These are phyloP conservation scores for Rutstroemia sp. DNA, from an alignment of 2,329 filamentous ascomycete species.

Conservation along the genomic window DNA sequence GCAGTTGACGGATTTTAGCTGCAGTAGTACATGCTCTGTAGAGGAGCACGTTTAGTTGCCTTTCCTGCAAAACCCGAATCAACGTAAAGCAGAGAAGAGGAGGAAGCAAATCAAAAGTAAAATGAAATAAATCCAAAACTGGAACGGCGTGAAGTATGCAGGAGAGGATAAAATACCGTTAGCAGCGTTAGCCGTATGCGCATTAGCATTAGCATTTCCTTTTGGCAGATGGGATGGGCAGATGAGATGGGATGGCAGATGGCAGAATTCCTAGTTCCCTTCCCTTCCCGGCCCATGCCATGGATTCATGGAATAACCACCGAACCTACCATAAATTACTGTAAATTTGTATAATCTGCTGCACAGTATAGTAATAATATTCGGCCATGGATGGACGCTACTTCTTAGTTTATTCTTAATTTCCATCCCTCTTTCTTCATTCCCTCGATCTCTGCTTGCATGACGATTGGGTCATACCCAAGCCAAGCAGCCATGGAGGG, in stretches of 20 bases:
- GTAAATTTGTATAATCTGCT: no score
- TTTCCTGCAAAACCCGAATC: neutral
- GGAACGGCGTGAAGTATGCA: neutral
- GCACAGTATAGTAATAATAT: no score
- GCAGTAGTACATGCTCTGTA: neutral
- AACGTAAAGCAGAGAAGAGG: neutral
- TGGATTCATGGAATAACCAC: no score
- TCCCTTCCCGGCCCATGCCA: no score
- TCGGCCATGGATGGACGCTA: neutral
- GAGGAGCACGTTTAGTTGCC: neutral
- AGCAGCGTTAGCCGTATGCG: neutral
- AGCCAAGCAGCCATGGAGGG: neutral
- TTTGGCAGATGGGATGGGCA: neutral
- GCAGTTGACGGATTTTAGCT: neutral
- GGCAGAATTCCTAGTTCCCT: neutral
- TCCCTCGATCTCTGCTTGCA: no score
- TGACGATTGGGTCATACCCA: neutral
- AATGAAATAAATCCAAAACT: neutral
- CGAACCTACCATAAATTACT: no score
- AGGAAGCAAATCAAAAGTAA: no score
- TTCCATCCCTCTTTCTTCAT: no score
- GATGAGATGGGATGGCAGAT: neutral
- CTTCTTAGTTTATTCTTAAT: neutral
- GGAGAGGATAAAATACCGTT: neutral
- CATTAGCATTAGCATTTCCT: no score